Evolutionary conservation across 2,329 filamentous ascomycete genomes (phyloP).

Genomic region (Pyrenochaeta sp.): DNA sequence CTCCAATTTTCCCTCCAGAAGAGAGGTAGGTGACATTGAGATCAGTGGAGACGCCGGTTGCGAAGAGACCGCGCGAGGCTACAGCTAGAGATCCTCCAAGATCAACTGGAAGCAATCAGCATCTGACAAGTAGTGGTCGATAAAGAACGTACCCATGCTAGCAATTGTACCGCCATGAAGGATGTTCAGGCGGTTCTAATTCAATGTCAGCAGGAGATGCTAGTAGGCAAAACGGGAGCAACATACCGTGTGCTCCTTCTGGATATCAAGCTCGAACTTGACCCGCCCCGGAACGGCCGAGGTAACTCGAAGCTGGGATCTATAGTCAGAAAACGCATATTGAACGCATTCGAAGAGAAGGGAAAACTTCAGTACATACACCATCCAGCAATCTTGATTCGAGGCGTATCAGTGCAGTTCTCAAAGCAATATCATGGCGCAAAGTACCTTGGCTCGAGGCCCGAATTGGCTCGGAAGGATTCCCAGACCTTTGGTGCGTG

Average conservation of each 20-base stretch:
- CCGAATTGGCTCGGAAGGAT: constrained; percentile 85
- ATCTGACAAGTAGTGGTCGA: neutral
- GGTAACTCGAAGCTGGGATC: constrained; percentile 68
- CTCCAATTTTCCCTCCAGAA: constrained; percentile 69
- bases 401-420: neutral
- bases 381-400: constrained; percentile 50
- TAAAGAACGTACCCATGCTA: constrained; percentile 62
- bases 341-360: neutral
- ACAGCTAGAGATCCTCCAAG: constrained; percentile 72
- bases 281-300: constrained; percentile 71
- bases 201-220: constrained; percentile 1
- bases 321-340: neutral
- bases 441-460: constrained; percentile 82
- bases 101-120: constrained; percentile 57
- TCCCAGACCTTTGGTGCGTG: constrained; percentile 71
- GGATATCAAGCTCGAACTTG: constrained; percentile 77
- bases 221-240: neutral
- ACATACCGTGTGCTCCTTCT: constrained; percentile 75
- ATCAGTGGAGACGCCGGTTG: constrained; percentile 72
- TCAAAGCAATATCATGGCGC: neutral
- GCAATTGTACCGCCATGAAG: constrained; percentile 82
- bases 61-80: constrained; percentile 69
- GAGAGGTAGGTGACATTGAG: constrained; percentile 71
- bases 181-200: constrained; percentile 76
- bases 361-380: constrained; percentile 38